Evolutionary conservation across 2,329 filamentous ascomycete species (phyloP), one percentile per base, ranked within the genome.

Genomic region (Onygena corvina): DNA sequence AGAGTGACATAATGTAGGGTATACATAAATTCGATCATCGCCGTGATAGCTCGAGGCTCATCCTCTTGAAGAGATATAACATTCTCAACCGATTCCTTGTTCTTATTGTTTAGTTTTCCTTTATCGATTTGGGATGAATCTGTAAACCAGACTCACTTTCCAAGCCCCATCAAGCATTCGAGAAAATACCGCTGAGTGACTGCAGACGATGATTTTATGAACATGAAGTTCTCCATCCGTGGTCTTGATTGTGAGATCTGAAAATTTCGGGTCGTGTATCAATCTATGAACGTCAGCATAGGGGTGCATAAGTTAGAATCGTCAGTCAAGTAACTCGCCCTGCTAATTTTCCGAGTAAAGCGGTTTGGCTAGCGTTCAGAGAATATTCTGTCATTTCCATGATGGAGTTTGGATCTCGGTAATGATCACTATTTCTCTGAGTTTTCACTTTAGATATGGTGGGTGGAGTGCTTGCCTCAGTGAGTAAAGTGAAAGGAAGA

Each of bases 11-110:
- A 48, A 25, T 48, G 21, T 35, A 55, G 51, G 30, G 53, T 53
- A 35, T 61, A 62, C 56, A 60, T 57, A 29, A 56, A 60, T 25
- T 52, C 48, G 21, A 62, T 45, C 58, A 58, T 60, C 47, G 56
- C 58, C 50, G 57, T 47, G 14, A 60, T 50, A 5, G 54, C 53
- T 5, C 20, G 21, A 20, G 55, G 54, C 8, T 58, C 53, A 30
- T 59, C 55, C 12, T 57, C 54, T 27, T 53, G 40, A 23, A 59
- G 52, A 12, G 46, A 20, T 47, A 57, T 53, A 7, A 16, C 21
- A 48, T 49, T 51, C 9, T 51, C 49, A 1, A 9, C 18, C 4
- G 47, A 1, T 29, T 48, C 47, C 34, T 48, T 16, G n/a, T 30
- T 11, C 9, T 4, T 7, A 20, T 2, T 3, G n/a, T 29, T 30